Percentiles rank a stretch among this genome's conserved stretches.
Conservation (phyloP, 192 early-diverging fungal species). For the Coemansia sp. region DNA sequence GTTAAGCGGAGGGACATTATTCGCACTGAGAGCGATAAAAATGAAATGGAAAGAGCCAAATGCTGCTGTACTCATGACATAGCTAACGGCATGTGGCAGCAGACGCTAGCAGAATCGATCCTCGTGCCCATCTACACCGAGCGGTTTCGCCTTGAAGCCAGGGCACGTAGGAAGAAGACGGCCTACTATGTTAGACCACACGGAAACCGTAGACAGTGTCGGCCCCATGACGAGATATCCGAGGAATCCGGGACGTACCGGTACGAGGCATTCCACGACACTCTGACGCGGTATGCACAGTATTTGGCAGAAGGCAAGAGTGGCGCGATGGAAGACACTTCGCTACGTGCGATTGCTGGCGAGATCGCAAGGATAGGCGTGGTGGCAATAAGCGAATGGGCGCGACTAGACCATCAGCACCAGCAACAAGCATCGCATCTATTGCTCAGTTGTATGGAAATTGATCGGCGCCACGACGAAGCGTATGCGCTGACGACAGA, state of each 20-base stretch:
- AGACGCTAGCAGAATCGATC: not conserved
- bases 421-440: not conserved
- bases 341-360: not conserved
- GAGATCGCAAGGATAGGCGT: not conserved
- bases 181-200: not conserved
- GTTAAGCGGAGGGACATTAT: not conserved
- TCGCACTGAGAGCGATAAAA: not conserved
- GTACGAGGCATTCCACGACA: not conserved
- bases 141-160: not conserved
- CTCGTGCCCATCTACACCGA: conserved; percentile 1
- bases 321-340: too few relatives aligned
- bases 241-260: not conserved
- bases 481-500: not conserved
- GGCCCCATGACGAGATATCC: not conserved
- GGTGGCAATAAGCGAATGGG: not conserved
- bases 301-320: too few relatives aligned
- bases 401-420: not conserved
- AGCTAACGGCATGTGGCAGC: not conserved
- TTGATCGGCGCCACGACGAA: not conserved
- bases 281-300: not conserved
- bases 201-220: not conserved
- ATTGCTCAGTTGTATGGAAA: not conserved
- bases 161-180: not conserved
- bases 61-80: not conserved
- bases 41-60: too few relatives aligned